These are phyloP conservation scores for Chlamydomonas sp. DNA, from an alignment of 139 green algal species.

Conservation along the genomic window DNA sequence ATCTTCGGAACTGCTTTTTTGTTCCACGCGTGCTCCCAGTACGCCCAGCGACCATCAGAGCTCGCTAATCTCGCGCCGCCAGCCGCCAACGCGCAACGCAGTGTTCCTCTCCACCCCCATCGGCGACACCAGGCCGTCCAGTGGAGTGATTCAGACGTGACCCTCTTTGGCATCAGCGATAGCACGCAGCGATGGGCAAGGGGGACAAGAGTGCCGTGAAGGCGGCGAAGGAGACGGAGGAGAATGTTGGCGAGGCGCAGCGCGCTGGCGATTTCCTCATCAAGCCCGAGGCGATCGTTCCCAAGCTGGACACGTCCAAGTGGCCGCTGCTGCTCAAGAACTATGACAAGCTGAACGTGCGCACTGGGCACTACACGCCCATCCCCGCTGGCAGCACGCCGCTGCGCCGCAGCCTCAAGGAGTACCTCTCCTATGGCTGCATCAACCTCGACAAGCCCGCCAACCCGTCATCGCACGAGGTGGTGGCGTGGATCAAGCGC, in stretches of 20 bases:
- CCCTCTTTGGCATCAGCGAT: neutral
- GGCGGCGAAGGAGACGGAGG: conserved; percentile 18
- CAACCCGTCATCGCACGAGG: conserved; percentile 95
- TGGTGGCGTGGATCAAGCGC: conserved; percentile 92
- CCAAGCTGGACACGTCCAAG: conserved; percentile 74
- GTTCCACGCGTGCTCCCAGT: no score
- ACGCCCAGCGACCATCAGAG: no score
- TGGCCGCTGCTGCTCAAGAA: conserved; percentile 98
- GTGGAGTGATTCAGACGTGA: no score
- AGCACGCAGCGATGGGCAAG: conserved; percentile 25
- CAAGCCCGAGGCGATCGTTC: conserved; percentile 34
- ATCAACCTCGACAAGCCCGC: conserved; percentile 98
- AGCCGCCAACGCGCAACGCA: no score
- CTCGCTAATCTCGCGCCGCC: no score
- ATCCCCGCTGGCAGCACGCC: conserved; percentile 89
- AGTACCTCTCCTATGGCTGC: conserved; percentile 93
- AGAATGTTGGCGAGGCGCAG: conserved; percentile 17
- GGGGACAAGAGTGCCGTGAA: conserved; percentile 28
- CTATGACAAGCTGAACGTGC: conserved; percentile 88
- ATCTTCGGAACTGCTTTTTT: no score
- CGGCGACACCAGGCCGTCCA: no score
- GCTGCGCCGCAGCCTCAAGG: conserved; percentile 75
- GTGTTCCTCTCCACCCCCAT: no score
- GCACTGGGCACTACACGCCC: conserved; percentile 96
- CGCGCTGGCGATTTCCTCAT: conserved; percentile 40